Percentiles rank a stretch among this genome's conserved stretches.
Evolutionary conservation across 805 yeast species (phyloP).

Genomic region (Barnettozyma californica): DNA sequence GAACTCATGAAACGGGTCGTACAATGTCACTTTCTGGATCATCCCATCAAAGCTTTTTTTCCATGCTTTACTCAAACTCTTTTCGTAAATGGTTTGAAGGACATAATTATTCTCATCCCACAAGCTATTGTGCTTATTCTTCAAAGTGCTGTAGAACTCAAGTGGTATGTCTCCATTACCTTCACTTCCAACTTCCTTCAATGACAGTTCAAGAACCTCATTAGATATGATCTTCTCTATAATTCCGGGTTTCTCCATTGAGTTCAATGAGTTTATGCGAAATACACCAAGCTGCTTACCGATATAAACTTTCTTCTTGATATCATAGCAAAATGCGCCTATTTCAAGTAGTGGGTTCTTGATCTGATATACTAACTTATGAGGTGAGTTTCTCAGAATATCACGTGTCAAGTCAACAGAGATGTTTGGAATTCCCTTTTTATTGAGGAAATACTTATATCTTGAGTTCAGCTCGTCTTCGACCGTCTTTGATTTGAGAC

Average conservation of each 20-base stretch:
- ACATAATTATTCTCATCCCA: constrained; percentile 96
- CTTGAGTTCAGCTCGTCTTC: constrained; percentile 66
- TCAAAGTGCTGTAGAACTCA: constrained; percentile 39
- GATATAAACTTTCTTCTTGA: constrained; percentile 48
- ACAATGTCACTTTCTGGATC: constrained; percentile 50
- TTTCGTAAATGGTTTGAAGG: constrained; percentile 68
- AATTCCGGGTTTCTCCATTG: constrained; percentile 81
- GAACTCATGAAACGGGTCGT: constrained; percentile 84
- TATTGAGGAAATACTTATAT: constrained; percentile 49
- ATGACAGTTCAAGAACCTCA: constrained; percentile 47
- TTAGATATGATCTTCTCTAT: constrained; percentile 65
- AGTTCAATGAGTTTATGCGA: constrained; percentile 84
- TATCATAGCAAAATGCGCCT: constrained; percentile 80
- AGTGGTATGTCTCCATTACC: background rate
- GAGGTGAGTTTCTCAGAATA: constrained; percentile 32
- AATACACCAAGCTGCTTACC: constrained; percentile 89
- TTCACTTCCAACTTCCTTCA: constrained; percentile 37
- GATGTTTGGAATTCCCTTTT: constrained; percentile 28
- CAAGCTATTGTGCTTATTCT: constrained; percentile 63
- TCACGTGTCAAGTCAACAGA: constrained; percentile 34
- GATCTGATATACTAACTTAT: constrained; percentile 44
- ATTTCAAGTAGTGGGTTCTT: constrained; percentile 67
- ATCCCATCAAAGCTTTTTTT: constrained; percentile 25
- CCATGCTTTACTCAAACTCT: constrained; percentile 28
- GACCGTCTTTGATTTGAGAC: constrained; percentile 61